Base-by-base conservation (phyloP, 805 yeast genomes). In the Suhomyces tanzawaensis region DNA sequence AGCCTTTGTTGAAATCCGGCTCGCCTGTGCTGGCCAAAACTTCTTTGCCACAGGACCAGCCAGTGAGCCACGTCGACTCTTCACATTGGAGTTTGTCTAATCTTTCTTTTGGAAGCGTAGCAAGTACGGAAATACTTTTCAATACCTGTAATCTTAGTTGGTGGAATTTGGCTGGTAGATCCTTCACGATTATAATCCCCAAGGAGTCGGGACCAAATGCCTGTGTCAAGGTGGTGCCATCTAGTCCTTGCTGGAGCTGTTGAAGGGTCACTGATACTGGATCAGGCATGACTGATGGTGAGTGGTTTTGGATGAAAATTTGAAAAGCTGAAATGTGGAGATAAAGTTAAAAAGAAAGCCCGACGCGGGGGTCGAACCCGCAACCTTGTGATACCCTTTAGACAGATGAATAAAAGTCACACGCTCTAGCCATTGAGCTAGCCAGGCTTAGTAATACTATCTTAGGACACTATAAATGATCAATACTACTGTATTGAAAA, bases 11-110 rank as follows among this genome's bases (percentile, higher is more conserved):
- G 19, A 47, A 49, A 48, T 79, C 83, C 1, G 74, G 74, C 28
- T 57, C 43, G 2, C 76, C 77, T 24, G 58, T 54, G 5, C 39
- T 36, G 1, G 64, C 64, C 24, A 79, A 60, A 23, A 55, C 66
- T 46, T 79, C 84, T 36, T 69, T 72, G 0, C 83, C 83, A 17
- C 76, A 53, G 7, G 82, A 77, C 83, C 83, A 79, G 1, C 83
- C 85, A 1, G 74, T 72, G 6, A 76, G 57, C 74, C 78, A 79
- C 44, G 55, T 59, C 0, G 77, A 69, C 36, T 74, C 78, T 13
- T 71, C 72, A 17, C 60, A 61, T 46, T 77, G 82, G 37, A 77
- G 58, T 13, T 45, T 32, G 3, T 49, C 52, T 24, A 77, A 56
- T 7, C 55, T 52, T 2, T 50, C 50, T 7, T 36, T 37, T 1